Base-by-base conservation (phyloP, 768 basidiomycete genomes). In the Auriculariales sp. region DNA sequence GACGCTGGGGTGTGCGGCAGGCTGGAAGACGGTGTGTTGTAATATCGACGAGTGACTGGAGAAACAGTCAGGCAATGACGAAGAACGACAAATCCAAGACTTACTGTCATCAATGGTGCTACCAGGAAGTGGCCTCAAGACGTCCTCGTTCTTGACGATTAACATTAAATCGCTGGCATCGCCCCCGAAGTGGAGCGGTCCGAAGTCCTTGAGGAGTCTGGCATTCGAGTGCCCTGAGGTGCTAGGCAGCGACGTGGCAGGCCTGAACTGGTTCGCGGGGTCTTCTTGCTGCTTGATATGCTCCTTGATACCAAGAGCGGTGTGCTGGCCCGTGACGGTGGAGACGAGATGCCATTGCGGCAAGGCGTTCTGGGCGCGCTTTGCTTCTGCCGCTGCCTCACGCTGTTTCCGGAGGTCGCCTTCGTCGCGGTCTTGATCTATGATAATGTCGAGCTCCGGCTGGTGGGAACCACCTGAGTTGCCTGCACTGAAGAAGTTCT, bases 271-370 rank as follows among this genome's bases (percentile, higher is more conserved):
- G n/a, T n/a, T n/a, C 0, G 59, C 60, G 33, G 55, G 44, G 30
- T 57, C 65, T 11, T 54, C 58, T 44, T 61, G 59, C 48, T 35
- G 49, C 73, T 73, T 24, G 71, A 64, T 50, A 61, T 87, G 9
- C 15, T 11, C 84, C 57, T 79, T 76, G 51, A 86, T 74, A 17
- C 91, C 90, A 33, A 93, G 71, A 19, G 88, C 83, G 1, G 94
- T 95, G 53, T 91, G 68, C 56, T 93, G 85, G 7, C 92, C 91
- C 3, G 90, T 82, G 53, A 99, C 90, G 2, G 95, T 99, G 60
- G 90, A 93, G 65, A 89, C 86, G 56, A 92, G 74, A 68, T 95
- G 89, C 95, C 95, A 99, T 11, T 84, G 72, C 1, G 95, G 95
- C 39, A 99, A 69, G 0, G 81, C 77, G 61, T 98, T 97, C 68